phyloP scores from a whole-genome alignment of 306 rosid species.

The Cicer judaicum region DNA sequence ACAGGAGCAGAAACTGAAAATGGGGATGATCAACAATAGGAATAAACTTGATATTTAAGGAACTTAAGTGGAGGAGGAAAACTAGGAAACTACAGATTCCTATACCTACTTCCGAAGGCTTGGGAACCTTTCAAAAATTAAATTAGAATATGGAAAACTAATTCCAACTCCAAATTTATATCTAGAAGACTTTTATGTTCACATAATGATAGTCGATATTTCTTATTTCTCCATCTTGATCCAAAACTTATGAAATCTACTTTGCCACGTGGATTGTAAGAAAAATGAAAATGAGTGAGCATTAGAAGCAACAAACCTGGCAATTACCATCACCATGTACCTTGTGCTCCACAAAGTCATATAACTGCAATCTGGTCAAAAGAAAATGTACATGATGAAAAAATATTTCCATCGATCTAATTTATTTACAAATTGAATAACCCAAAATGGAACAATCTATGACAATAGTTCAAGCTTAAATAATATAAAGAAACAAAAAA shows the following conservation, averaged over 20 bases:
- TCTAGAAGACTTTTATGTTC: slow-evolving; percentile 6
- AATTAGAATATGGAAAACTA: background rate
- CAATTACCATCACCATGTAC: slow-evolving; percentile 93
- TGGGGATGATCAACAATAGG: background rate
- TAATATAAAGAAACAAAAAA: slow-evolving; percentile 3
- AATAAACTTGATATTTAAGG: slow-evolving; percentile 6
- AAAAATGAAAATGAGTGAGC: slow-evolving; percentile 33
- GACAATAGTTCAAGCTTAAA: slow-evolving; percentile 18
- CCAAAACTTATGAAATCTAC: slow-evolving; percentile 32
- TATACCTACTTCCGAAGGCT: background rate
- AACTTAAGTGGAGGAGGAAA: slow-evolving; percentile 22
- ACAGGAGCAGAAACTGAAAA: too few relatives aligned
- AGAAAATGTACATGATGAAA: slow-evolving; percentile 35
- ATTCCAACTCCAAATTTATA: slow-evolving; percentile 4
- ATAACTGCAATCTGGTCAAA: slow-evolving; percentile 64
- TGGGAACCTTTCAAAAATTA: background rate
- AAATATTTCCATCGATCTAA: slow-evolving; percentile 26
- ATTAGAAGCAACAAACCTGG: slow-evolving; percentile 62
- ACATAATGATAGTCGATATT: slow-evolving; percentile 25
- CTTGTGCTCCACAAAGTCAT: slow-evolving; percentile 68
- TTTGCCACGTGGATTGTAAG: slow-evolving; percentile 2
- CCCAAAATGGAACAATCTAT: slow-evolving; percentile 9
- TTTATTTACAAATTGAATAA: slow-evolving; percentile 13
- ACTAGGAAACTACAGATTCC: slow-evolving; percentile 14
- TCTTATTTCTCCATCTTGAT: slow-evolving; percentile 27